These are phyloP conservation scores for Arthrobotrys iridis DNA, from an alignment of 2,329 filamentous ascomycete species.

Conservation along the genomic window DNA sequence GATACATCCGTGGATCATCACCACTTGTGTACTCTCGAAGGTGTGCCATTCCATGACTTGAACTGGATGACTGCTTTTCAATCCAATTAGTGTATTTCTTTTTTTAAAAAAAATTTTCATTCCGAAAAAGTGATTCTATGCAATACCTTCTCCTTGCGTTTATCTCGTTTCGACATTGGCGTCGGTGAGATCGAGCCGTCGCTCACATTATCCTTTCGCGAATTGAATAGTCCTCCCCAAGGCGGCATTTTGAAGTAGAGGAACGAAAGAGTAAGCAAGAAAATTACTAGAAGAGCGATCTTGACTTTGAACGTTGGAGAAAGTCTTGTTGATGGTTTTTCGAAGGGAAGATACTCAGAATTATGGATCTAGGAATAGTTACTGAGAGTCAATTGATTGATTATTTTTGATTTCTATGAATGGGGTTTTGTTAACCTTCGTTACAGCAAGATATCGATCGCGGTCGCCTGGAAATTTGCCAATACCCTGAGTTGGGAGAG, in stretches of 20 bases:
- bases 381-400: neutral
- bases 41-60: constrained; percentile 27
- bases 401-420: neutral
- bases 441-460: neutral
- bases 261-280: neutral
- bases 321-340: neutral
- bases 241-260: constrained; percentile 15
- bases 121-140: neutral
- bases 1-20: constrained; percentile 32
- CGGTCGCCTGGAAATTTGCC: neutral
- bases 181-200: constrained; percentile 37
- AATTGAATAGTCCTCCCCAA: constrained; percentile 1
- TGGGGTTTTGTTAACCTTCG: neutral
- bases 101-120: neutral
- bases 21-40: constrained; percentile 21
- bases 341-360: neutral
- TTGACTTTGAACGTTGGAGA: too few relatives aligned
- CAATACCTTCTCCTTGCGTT: constrained; percentile 24
- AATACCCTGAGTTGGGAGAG: neutral
- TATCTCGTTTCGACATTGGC: neutral
- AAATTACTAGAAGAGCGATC: too few relatives aligned
- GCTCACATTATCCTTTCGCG: constrained; percentile 34
- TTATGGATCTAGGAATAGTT: neutral
- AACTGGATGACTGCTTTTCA: neutral
- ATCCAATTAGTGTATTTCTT: neutral